Conservation (phyloP, 1,284 basidiomycete species). For the Ceraceosorus guamensis region DNA sequence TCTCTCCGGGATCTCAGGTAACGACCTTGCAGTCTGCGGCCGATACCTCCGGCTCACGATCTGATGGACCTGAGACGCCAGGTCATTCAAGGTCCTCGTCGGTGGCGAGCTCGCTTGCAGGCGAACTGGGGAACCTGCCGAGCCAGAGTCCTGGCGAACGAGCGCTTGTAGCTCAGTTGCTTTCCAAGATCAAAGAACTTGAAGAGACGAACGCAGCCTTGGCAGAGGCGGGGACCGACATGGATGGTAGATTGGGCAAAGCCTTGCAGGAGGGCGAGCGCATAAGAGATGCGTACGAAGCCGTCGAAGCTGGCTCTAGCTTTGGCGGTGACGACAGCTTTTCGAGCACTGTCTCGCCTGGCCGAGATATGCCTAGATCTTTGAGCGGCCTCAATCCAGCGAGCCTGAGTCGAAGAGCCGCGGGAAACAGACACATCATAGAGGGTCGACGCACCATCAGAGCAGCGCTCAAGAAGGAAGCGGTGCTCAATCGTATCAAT, state of each 20-base stretch:
- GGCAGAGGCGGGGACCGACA: constrained; percentile 23
- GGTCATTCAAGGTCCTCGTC: no score
- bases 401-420: constrained; percentile 12
- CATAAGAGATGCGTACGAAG: constrained; percentile 34
- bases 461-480: constrained; percentile 19
- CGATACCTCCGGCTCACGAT: background rate
- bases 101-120: no score
- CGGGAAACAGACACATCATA: constrained; percentile 32
- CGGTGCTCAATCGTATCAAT: background rate
- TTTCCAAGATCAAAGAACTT: constrained; percentile 38
- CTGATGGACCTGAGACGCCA: no score
- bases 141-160: constrained; percentile 14
- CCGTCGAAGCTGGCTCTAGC: constrained; percentile 6
- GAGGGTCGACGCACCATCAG: constrained; percentile 29
- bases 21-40: background rate
- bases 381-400: constrained; percentile 14
- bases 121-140: background rate
- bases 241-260: constrained; percentile 29
- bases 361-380: no score
- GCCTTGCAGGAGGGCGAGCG: constrained; percentile 37
- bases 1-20: background rate
- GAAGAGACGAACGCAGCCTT: constrained; percentile 36
- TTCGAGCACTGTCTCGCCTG: no score
- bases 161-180: constrained; percentile 26
- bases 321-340: background rate